Percentiles rank a stretch among this genome's conserved stretches.
phyloP scores from a whole-genome alignment of 129 eudicot species.

The Scalesia atractyloides region DNA sequence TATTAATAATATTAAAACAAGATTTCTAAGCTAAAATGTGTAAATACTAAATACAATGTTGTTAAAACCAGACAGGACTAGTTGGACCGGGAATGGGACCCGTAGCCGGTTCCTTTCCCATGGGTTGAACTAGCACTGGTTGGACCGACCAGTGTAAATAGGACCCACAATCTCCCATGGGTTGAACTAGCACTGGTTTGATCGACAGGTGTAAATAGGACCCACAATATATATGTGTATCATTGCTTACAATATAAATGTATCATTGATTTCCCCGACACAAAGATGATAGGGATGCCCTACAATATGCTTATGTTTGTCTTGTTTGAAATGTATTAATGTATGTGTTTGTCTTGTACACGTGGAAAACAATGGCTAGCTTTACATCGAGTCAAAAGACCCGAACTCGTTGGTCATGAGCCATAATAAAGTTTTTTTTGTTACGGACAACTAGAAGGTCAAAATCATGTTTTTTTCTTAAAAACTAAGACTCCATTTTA shows the following conservation, averaged over 20 bases:
- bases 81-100: too few relatives aligned
- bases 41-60: background rate
- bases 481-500: too few relatives aligned
- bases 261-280: conserved; percentile 24
- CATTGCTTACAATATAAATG: background rate
- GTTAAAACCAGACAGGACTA: too few relatives aligned
- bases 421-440: too few relatives aligned
- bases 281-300: conserved; percentile 23
- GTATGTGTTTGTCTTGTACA: conserved; percentile 30
- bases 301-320: conserved; percentile 23
- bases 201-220: background rate
- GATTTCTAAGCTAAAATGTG: background rate
- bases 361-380: conserved; percentile 20
- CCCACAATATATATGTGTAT: background rate
- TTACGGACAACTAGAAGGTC: too few relatives aligned
- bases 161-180: conserved; percentile 12
- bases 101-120: too few relatives aligned
- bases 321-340: conserved; percentile 6
- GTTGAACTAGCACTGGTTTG: too few relatives aligned
- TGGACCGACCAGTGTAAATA: background rate
- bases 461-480: too few relatives aligned
- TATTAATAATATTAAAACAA: background rate
- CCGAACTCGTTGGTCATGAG: too few relatives aligned
- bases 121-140: too few relatives aligned
- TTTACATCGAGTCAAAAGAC: too few relatives aligned